Evolutionary conservation across 2,329 filamentous ascomycete species (phyloP).

Genomic region (Talaromyces sp.): DNA sequence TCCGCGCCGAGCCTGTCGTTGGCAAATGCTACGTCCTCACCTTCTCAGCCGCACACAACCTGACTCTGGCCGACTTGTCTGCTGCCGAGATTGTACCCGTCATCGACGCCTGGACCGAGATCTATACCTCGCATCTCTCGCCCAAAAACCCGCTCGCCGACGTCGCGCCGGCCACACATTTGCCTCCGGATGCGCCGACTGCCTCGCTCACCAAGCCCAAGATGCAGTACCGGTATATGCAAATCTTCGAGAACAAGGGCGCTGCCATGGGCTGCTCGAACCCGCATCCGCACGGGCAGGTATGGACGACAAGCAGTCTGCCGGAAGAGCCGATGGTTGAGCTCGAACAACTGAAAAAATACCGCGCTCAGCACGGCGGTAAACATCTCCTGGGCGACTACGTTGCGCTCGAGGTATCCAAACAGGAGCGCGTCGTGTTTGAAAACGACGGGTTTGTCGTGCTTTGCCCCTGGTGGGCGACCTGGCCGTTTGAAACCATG

Average conservation of each 20-base stretch:
- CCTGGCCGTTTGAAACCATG: conserved; percentile 96
- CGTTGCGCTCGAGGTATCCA: conserved; percentile 71
- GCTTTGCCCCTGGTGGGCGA: conserved; percentile 94
- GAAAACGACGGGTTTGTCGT: conserved; percentile 81
- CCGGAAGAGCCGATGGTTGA: conserved; percentile 86
- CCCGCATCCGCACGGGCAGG: conserved; percentile 92
- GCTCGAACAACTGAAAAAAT: conserved; percentile 70
- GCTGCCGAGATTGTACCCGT: conserved; percentile 72
- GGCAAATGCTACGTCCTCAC: conserved; percentile 97
- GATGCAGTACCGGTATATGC: conserved; percentile 90
- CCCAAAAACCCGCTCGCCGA: conserved; percentile 60
- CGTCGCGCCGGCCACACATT: conserved; percentile 40
- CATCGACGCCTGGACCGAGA: conserved; percentile 83
- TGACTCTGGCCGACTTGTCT: conserved; percentile 86
- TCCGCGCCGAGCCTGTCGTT: conserved; percentile 79
- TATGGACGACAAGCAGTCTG: conserved; percentile 88
- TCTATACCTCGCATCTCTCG: conserved; percentile 78
- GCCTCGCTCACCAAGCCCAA: conserved; percentile 50
- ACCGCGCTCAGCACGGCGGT: conserved; percentile 66
- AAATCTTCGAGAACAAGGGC: conserved; percentile 99
- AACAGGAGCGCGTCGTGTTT: conserved; percentile 80
- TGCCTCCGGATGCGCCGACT: conserved; percentile 43
- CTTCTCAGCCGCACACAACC: conserved; percentile 83
- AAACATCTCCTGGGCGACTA: conserved; percentile 82
- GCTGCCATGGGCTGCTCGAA: conserved; percentile 98